These are phyloP conservation scores for Fusarium sororula DNA, from an alignment of 2,329 filamentous ascomycete species.

Conservation along the genomic window DNA sequence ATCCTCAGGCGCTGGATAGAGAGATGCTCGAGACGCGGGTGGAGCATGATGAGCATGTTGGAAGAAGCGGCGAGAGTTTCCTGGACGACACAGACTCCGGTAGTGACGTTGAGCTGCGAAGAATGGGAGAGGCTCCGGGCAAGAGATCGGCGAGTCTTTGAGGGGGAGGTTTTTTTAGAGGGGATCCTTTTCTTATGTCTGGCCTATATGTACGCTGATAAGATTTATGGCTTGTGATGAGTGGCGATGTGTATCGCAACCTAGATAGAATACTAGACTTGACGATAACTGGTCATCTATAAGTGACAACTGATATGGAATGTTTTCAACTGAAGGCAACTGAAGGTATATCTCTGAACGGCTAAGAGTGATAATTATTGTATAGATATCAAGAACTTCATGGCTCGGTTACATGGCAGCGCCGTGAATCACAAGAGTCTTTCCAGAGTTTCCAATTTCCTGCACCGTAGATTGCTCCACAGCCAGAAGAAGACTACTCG, in stretches of 20 bases:
- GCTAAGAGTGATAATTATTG: too few species aligned
- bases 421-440: slow-evolving; percentile 72
- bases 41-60: slow-evolving; percentile 10
- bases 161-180: neutral
- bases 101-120: slow-evolving; percentile 48
- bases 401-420: slow-evolving; percentile 15
- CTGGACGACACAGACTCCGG: slow-evolving; percentile 46
- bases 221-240: slow-evolving; percentile 12
- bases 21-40: slow-evolving; percentile 26
- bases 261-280: slow-evolving; percentile 2
- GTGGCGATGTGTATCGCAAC: neutral
- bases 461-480: slow-evolving; percentile 72
- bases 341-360: neutral
- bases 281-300: neutral
- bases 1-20: neutral
- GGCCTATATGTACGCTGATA: slow-evolving; percentile 12
- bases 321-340: neutral
- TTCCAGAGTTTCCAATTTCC: slow-evolving; percentile 67
- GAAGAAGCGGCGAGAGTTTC: slow-evolving; percentile 35
- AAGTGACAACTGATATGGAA: neutral
- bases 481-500: slow-evolving; percentile 69
- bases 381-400: too few species aligned
- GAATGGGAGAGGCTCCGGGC: slow-evolving; percentile 38
- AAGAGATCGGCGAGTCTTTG: slow-evolving; percentile 41
- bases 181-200: neutral